Evolutionary conservation across 2,329 filamentous ascomycete species (phyloP), one percentile per base, ranked within the genome.

Genomic region (Emericellopsis atlantica): DNA sequence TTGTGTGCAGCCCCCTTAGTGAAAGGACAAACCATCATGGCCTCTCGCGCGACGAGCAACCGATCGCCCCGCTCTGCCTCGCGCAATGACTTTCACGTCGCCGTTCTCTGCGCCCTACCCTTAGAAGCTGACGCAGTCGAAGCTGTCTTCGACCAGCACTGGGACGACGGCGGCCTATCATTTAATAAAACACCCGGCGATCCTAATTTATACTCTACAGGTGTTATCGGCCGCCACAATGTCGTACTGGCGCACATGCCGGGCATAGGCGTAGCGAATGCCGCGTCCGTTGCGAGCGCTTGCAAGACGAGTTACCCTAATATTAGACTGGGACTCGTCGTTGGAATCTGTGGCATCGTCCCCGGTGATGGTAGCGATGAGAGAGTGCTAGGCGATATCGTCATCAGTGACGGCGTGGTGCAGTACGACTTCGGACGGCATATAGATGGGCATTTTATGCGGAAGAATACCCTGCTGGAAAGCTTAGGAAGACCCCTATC

Each of bases 181-280:
- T 51, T 52, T 39, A 49, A 46, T 12, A 54, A 51, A 34, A 43
- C 43, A 4, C 26, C 34, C 0, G 49, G 50, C 2, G 57, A 60
- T 35, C 32, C 40, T 3, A 58, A 58, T 38, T 16, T 40, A 23
- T 60, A 60, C 38, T 46, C 48, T 0, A 50, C 44, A 7, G 56
- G 48, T 2, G 18, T 23, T 14, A 39, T 59, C 23, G 51, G 52
- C 11, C 32, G 42, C 4, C 49, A 55, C 32, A 48, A 54, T 41
- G 53, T 57, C n/a, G 55, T 62, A 8, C 44, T 60, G 4, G 49
- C 45, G 1, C 42, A 48, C 24, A 45, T 61, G 45, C 48, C 56
- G 1, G 49, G 45, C 7, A 53, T 55, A 44, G 58, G 57, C 1
- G 56, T 49, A 37, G 44, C 40, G 2, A 46, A 35, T 15, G 49